Evolutionary conservation across 495 filamentous ascomycete species (phyloP), one percentile per base, ranked within the genome.

Genomic region (Daldinia caldariorum): DNA sequence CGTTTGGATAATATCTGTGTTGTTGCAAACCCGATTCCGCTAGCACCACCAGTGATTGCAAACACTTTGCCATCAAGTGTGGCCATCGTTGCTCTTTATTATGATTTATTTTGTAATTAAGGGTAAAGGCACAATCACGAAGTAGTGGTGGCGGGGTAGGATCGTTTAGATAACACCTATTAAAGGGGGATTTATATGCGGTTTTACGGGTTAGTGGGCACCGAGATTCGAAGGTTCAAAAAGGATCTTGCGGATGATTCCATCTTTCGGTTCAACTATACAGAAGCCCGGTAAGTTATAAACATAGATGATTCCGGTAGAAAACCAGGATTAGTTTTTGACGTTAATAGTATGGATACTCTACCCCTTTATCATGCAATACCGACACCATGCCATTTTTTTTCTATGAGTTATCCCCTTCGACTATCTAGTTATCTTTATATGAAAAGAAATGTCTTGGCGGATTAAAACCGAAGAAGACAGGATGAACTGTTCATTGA

Each of bases 1-100:
- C 77, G 77, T 32, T 70, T 69, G 50, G 83, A 80, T 16, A 88
- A 75, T 35, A 84, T 81, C 35, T 81, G 78, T 53, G 85, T 82
- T 22, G 85, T 85, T n/a, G 84, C 83, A 26, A 85, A 77, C n/a
- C 86, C 87, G 54, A 88, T 88, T 8, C 87, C 87, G 38, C 78
- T 81, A 1, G 85, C 80, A 12, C 81, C 84, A 49, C 86, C 86
- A 26, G 86, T 88, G 34, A 88, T 71, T 43, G 81, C 83, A 70
- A 86, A 83, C 59, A 86, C 82, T 77, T 83, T 86, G 53, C 75
- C 78, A 7, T 70, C 60, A n/a, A 79, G 66, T 6, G 67, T 71
- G 61, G 75, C 20, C 51, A 63, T 74, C 47, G 45, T 54, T 22
- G 16, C 34, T 45, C 45, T 58, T 16, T 2, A 32, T 53, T 51